Evolutionary conservation across 2,329 filamentous ascomycete genomes (phyloP).

Genomic region (Arthrobotrys conoides): DNA sequence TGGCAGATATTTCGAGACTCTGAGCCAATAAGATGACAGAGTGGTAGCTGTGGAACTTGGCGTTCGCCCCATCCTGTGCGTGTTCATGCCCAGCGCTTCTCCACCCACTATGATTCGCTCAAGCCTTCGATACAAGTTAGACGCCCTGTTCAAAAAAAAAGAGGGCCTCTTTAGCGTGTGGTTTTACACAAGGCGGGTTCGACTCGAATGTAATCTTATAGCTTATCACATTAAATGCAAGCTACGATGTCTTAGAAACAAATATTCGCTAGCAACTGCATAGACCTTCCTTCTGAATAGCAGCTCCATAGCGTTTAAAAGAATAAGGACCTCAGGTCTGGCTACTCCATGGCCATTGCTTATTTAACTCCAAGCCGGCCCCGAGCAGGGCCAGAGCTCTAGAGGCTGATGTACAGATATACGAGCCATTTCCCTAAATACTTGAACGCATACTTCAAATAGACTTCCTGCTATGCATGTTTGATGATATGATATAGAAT

Average conservation of each 20-base stretch:
- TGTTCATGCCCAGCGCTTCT: conserved; percentile 51
- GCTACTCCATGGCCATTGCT: no score
- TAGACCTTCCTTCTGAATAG: no score
- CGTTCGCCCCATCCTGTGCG: conserved; percentile 27
- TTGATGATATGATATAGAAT: neutral
- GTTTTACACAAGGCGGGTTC: neutral
- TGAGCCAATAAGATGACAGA: conserved; percentile 22
- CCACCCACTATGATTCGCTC: conserved; percentile 40
- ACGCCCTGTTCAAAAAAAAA: conserved; percentile 12
- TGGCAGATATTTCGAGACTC: neutral
- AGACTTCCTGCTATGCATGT: neutral
- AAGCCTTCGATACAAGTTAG: neutral
- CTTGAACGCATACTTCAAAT: no score
- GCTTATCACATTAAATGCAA: neutral
- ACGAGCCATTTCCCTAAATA: no score
- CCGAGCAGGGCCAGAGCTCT: no score
- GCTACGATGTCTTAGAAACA: neutral
- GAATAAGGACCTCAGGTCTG: no score
- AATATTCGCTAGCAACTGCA: no score
- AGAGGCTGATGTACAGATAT: no score
- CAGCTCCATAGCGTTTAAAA: no score
- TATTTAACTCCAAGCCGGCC: no score
- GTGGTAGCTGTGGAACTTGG: conserved; percentile 6
- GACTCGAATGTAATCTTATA: neutral
- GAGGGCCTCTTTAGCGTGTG: neutral